phyloP scores from a whole-genome alignment of 2,329 filamentous ascomycete species.

The Lachnellula subtilissima region DNA sequence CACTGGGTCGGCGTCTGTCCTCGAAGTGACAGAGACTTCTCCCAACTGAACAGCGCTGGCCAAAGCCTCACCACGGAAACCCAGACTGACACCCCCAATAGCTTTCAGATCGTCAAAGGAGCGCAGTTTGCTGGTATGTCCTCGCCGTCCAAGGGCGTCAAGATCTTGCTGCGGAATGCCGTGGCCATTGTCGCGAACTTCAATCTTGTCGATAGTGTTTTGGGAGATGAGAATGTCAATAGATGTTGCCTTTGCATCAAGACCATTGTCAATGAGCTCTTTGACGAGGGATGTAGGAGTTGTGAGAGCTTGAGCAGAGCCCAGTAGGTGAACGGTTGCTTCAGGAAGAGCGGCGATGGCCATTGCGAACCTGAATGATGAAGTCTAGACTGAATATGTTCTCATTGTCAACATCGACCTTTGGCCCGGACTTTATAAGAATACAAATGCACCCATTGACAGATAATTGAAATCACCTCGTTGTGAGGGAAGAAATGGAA shows the following conservation, averaged over 20 bases:
- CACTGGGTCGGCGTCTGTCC: constrained; percentile 54
- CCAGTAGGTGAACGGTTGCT: constrained; percentile 50
- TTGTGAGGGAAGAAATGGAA: neutral
- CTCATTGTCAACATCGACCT: neutral
- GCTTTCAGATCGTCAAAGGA: constrained; percentile 56
- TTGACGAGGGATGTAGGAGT: constrained; percentile 62
- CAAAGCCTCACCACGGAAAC: constrained; percentile 71
- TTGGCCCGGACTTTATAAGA: no score
- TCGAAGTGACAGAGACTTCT: constrained; percentile 58
- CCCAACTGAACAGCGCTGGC: constrained; percentile 60
- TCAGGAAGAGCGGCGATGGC: constrained; percentile 43
- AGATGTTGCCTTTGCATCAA: constrained; percentile 65
- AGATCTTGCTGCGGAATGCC: constrained; percentile 63
- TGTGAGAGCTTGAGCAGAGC: constrained; percentile 55
- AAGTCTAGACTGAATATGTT: neutral
- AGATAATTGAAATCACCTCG: neutral
- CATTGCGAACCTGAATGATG: constrained; percentile 19
- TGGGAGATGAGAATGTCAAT: constrained; percentile 60
- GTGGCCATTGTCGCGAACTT: constrained; percentile 69
- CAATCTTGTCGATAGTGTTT: constrained; percentile 64
- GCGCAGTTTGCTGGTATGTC: constrained; percentile 69
- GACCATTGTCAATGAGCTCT: constrained; percentile 71
- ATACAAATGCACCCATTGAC: neutral
- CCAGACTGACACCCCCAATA: constrained; percentile 57
- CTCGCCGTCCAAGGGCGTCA: constrained; percentile 55